A percentile compares a stretch with the other conserved stretches of the same genome.
These are phyloP conservation scores for Podila verticillata DNA, from an alignment of 192 early-diverging fungal genomes.

Conservation along the genomic window DNA sequence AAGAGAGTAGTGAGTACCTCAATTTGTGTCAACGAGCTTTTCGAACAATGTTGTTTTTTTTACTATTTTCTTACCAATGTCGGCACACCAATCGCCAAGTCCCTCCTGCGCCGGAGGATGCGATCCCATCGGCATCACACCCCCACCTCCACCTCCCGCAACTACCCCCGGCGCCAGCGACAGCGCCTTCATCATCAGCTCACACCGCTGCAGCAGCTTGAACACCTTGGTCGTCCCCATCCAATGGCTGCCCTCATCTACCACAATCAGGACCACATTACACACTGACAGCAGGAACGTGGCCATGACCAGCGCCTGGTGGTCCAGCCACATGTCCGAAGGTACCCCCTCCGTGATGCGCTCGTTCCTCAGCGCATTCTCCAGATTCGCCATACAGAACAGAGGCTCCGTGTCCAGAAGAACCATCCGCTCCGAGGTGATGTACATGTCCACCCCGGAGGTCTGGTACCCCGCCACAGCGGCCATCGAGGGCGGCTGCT, in stretches of 20 bases:
- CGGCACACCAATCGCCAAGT: conserved; percentile 47
- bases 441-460: conserved; percentile 68
- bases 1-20: background rate
- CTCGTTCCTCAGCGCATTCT: conserved; percentile 51
- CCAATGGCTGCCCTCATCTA: conserved; percentile 30
- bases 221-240: conserved; percentile 13
- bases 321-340: conserved; percentile 55
- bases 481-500: conserved; percentile 43
- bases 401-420: conserved; percentile 72
- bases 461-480: conserved; percentile 57
- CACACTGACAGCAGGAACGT: conserved; percentile 71
- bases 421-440: conserved; percentile 70
- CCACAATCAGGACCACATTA: conserved; percentile 70
- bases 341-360: conserved; percentile 45
- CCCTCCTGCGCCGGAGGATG: conserved; percentile 8
- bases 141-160: background rate
- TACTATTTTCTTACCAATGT: conserved; percentile 29
- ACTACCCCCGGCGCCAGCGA: background rate
- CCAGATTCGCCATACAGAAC: conserved; percentile 54
- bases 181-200: conserved; percentile 40
- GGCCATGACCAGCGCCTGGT: conserved; percentile 59
- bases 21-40: background rate
- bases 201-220: conserved; percentile 28
- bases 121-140: background rate
- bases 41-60: too few species aligned